A percentile compares a stretch with the other conserved stretches of the same genome.
These are phyloP conservation scores for Ormosia semicastrata DNA, from an alignment of 306 rosid species.

Conservation along the genomic window DNA sequence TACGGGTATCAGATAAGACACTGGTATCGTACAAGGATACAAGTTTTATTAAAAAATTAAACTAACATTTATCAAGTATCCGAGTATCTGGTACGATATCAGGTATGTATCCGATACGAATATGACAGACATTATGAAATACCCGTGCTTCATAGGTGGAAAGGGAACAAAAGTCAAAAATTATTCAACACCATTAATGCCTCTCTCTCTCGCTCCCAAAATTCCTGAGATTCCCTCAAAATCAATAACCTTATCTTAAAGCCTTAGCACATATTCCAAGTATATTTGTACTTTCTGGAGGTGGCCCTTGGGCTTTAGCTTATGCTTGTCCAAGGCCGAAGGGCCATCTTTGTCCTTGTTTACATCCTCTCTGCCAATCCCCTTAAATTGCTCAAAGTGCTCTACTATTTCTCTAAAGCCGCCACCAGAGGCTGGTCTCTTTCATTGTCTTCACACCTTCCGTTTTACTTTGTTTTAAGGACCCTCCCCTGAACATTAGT, in stretches of 20 bases:
- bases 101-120: too few species aligned
- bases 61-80: too few species aligned
- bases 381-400: neutral
- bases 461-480: neutral
- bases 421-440: neutral
- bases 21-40: too few species aligned
- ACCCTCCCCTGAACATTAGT: neutral
- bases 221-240: neutral
- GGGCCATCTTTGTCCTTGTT: neutral
- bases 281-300: neutral
- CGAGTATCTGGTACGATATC: too few species aligned
- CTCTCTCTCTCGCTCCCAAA: neutral
- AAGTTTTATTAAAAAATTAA: too few species aligned
- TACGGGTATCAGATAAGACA: too few species aligned
- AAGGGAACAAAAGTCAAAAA: too few species aligned
- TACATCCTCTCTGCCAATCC: neutral
- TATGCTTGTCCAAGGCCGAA: neutral
- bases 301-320: neutral
- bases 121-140: too few species aligned
- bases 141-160: too few species aligned
- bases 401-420: neutral
- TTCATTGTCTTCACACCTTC: neutral
- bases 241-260: neutral
- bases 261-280: neutral
- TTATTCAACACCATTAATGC: neutral